Base-by-base conservation (phyloP, 2,329 filamentous ascomycete species). In the Cladophialophora bantiana region DNA sequence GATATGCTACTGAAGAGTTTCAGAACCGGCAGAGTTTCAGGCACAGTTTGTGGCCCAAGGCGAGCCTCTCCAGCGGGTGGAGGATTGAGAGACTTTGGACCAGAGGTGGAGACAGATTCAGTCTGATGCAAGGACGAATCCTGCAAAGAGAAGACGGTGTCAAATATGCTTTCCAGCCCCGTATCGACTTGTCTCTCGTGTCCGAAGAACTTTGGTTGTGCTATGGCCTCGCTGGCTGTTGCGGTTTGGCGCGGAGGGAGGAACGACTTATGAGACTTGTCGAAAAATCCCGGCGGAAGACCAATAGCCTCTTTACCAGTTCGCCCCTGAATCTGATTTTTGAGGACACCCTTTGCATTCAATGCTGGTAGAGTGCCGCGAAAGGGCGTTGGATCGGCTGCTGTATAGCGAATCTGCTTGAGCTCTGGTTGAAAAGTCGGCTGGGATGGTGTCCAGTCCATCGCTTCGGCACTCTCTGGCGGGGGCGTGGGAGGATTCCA, bases 381-480 rank as follows among this genome's bases (percentile, higher is more conserved):
- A 62, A 83, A 83, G n/a, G 81, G 80, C 50, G 75, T 76, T 12
- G 79, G 77, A 4, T 74, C 75, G 13, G 75, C 71, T 35, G 77
- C 74, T 31, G 69, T 73, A 54, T 73, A 72, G 50, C 76, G 73
- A 52, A 75, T 74, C 42, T 74, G 73, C 54, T 69, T 69, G 12
- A 65, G 66, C 32, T 65, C 63, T 26, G 71, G 70, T 31, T 65
- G 48, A 50, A 73, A 72, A 7, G 38, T 40, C 13, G 59, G 66
- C 48, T 79, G 76, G 40, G 81, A 80, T n/a, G 82, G 82, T 38
- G 80, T 81, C 82, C 82, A 84, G 67, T 84, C 82, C 82, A 84
- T 84, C 50, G 76, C 77, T 66, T 83, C 81, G 18, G 71, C 73
- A 26, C 71, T 70, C 40, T 75, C 73, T 32, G 71, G 67, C 12